Percentiles rank a stretch among this genome's conserved stretches.
phyloP scores from a whole-genome alignment of 768 basidiomycete genomes.

The Tricholoma bakamatsutake region DNA sequence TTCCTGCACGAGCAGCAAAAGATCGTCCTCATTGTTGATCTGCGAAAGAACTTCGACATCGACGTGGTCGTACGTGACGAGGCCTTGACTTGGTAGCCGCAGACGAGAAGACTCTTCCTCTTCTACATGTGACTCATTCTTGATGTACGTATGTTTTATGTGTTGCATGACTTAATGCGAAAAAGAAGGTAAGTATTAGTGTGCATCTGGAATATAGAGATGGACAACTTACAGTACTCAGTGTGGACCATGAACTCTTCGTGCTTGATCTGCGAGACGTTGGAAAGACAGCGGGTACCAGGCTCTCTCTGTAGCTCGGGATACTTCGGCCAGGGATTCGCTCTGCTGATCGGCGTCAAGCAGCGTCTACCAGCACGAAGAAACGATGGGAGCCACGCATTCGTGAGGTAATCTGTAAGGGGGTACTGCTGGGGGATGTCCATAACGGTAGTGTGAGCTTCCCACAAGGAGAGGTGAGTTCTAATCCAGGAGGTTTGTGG shows the following conservation, averaged over 20 bases:
- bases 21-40: slow-evolving; percentile 17
- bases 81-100: slow-evolving; percentile 10
- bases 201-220: neutral
- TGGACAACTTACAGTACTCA: neutral
- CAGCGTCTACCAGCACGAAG: slow-evolving; percentile 2
- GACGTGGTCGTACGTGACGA: slow-evolving; percentile 10
- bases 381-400: slow-evolving; percentile 10
- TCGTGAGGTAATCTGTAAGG: slow-evolving; percentile 10
- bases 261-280: slow-evolving; percentile 3
- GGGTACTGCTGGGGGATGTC: neutral
- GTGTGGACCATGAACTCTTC: slow-evolving; percentile 5
- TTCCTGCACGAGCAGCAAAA: slow-evolving; percentile 10
- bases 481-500: neutral
- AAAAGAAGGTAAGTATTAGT: too few relatives aligned
- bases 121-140: slow-evolving; percentile 3
- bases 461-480: neutral
- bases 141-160: neutral
- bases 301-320: slow-evolving; percentile 10
- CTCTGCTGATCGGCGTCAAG: slow-evolving; percentile 2
- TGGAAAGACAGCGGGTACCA: slow-evolving; percentile 5
- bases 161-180: slow-evolving; percentile 2
- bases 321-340: slow-evolving; percentile 14
- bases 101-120: slow-evolving; percentile 9
- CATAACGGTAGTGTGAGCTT: neutral
- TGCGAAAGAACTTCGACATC: slow-evolving; percentile 12